Evolutionary conservation across 306 rosid species (phyloP).

Genomic region (Castanea mollissima): DNA sequence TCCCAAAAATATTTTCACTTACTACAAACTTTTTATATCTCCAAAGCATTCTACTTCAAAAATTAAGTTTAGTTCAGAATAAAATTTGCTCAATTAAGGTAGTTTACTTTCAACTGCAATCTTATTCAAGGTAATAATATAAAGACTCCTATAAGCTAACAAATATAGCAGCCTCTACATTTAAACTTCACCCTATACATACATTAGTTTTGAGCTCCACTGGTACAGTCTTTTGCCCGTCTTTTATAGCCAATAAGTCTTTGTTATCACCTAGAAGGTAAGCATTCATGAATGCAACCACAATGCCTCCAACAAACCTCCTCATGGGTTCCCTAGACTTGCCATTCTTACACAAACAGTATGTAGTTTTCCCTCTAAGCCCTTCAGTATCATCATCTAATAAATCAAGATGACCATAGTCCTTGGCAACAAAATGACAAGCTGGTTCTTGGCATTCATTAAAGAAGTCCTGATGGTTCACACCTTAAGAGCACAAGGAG

Average conservation of each 20-base stretch:
- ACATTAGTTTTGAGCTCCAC: constrained; percentile 44
- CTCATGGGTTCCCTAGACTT: constrained; percentile 84
- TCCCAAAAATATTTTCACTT: too few species aligned
- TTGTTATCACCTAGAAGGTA: constrained; percentile 42
- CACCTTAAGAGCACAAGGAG: constrained; percentile 84
- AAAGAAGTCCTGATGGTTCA: constrained; percentile 73
- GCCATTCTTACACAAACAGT: constrained; percentile 71
- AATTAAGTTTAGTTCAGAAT: too few species aligned
- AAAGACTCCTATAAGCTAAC: too few species aligned
- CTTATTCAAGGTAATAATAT: too few species aligned
- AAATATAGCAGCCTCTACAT: background rate
- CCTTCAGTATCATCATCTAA: constrained; percentile 79
- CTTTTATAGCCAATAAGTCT: constrained; percentile 47
- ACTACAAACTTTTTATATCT: too few species aligned
- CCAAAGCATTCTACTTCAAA: too few species aligned
- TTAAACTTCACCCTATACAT: constrained; percentile 29
- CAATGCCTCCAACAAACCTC: constrained; percentile 71
- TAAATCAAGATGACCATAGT: constrained; percentile 79
- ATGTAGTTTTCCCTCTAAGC: constrained; percentile 49
- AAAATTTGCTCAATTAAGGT: too few species aligned
- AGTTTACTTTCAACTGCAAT: too few species aligned
- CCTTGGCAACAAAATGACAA: constrained; percentile 63
- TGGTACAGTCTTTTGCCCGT: constrained; percentile 38
- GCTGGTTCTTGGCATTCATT: constrained; percentile 59
- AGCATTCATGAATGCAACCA: constrained; percentile 78